Evolutionary conservation across 352 stramenopile genomes (phyloP).

Genomic region (Phytophthora sp.): DNA sequence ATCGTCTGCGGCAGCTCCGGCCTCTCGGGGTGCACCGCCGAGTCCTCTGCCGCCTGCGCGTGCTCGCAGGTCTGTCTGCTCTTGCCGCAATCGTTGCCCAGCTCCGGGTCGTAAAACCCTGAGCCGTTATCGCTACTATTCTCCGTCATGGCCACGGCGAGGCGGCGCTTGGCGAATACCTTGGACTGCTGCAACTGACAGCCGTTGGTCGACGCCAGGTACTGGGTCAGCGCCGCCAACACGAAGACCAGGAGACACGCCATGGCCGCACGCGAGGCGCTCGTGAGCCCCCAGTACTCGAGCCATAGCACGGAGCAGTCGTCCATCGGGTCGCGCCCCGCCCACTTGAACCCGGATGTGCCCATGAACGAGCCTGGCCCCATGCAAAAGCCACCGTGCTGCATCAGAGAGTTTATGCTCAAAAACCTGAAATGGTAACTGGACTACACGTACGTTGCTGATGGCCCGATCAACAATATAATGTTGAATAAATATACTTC

Average conservation of each 20-base stretch:
- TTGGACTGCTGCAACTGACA: constrained; percentile 59
- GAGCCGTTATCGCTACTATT: neutral
- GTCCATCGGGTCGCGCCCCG: constrained; percentile 41
- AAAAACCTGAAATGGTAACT: too few species aligned
- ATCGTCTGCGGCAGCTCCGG: constrained; percentile 13
- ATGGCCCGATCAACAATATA: constrained; percentile 1
- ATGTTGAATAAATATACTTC: constrained; percentile 1
- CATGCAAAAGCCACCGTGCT: constrained; percentile 52
- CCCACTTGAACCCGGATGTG: constrained; percentile 58
- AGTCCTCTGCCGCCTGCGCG: constrained; percentile 18
- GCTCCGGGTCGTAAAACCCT: constrained; percentile 44
- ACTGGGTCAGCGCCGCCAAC: constrained; percentile 65
- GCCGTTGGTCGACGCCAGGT: constrained; percentile 50
- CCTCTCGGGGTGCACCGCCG: constrained; percentile 31
- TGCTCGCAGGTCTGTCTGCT: constrained; percentile 12
- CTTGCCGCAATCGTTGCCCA: constrained; percentile 17
- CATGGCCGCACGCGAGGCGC: constrained; percentile 39
- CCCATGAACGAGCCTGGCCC: constrained; percentile 72
- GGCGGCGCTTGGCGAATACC: constrained; percentile 37
- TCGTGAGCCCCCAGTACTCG: constrained; percentile 62
- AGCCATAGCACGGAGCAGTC: constrained; percentile 80
- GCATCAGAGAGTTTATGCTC: too few species aligned
- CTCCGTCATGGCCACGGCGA: neutral
- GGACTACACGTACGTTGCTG: too few species aligned
- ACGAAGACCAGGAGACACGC: constrained; percentile 59